Conservation (phyloP, 2,329 filamentous ascomycete genomes). For the Orbilia ellipsospora region DNA sequence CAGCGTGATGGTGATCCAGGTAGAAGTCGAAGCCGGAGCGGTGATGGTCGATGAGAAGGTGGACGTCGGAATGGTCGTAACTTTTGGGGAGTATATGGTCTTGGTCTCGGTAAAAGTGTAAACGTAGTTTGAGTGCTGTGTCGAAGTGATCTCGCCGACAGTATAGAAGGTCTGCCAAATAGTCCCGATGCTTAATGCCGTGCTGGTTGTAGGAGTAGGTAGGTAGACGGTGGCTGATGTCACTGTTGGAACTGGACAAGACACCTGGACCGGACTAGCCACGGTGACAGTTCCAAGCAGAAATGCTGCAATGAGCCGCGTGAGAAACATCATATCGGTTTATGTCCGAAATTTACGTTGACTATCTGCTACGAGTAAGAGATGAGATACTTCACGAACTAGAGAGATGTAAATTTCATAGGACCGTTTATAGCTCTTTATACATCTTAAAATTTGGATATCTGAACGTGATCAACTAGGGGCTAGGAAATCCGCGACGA, state of each 20-base stretch:
- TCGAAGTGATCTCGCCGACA: slow-evolving; percentile 1
- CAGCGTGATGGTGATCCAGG: slow-evolving; percentile 19
- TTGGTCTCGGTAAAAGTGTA: background rate
- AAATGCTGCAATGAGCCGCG: slow-evolving; percentile 1
- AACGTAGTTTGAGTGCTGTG: background rate
- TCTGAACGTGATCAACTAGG: no score
- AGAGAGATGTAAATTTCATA: no score
- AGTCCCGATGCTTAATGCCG: slow-evolving; percentile 12
- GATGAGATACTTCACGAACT: no score
- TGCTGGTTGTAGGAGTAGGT: slow-evolving; percentile 5
- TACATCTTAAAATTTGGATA: no score
- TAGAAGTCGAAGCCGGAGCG: slow-evolving; percentile 13
- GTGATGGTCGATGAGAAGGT: slow-evolving; percentile 7
- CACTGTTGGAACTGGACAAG: slow-evolving; percentile 10
- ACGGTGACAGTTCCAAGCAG: slow-evolving; percentile 8
- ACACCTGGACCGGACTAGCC: slow-evolving; percentile 1
- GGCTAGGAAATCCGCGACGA: no score
- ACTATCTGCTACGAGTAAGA: no score
- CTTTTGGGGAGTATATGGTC: background rate
- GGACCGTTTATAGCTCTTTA: no score
- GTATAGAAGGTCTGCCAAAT: slow-evolving; percentile 6
- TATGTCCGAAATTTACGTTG: no score
- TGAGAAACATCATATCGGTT: slow-evolving; percentile 7
- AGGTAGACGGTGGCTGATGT: slow-evolving; percentile 2
- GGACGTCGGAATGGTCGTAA: slow-evolving; percentile 10